Evolutionary conservation across 2,329 filamentous ascomycete species (phyloP), one percentile per base, ranked within the genome.

Genomic region (Pezicula carpinea): DNA sequence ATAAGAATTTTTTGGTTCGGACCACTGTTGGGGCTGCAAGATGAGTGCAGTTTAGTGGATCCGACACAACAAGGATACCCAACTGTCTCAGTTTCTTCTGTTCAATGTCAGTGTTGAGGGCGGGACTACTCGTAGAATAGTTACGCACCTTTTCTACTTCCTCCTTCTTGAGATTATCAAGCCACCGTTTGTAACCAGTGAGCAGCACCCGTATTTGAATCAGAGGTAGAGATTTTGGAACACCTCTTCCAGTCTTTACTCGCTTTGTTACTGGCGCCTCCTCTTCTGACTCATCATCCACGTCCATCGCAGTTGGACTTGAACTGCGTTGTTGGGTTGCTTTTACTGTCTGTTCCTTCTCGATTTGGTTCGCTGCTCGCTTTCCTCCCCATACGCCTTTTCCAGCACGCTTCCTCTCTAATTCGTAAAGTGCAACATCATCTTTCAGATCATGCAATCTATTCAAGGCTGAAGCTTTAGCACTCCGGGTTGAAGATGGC

Each of bases 1-100:
- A 86, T 42, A 97, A 83, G 63, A 99, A 99, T 63, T 99, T 99
- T 64, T 89, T 83, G 0, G 93, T 99, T 32, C 93, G 85, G 29
- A 96, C 80, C 51, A 97, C 82, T 35, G 82, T 79, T 1, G 92
- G 93, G 3, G 92, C 92, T 29, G 89, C 90, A 10, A 99, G 79
- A 63, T 95, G 88, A 58, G 92, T 88, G 63, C 89, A 93, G 38
- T 80, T 77, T 40, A 80, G 78, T 21, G 82, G 82, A 60, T 96
- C 87, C 57, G 85, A 77, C 4, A 89, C 85, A 18, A 96, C 80
- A 55, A 83, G 76, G 47, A 99, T 87, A 6, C 93, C 93, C 31
- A 97, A 71, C 39, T 86, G 81, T 50, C 91, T 86, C 46, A 99
- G 75, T 69, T 86, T 86, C 69, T 77, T 83, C 89, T 95, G 59